Evolutionary conservation across 305 asterid genomes (phyloP), one percentile per base, ranked within the genome.

Genomic region (Fraxinus latifolia): DNA sequence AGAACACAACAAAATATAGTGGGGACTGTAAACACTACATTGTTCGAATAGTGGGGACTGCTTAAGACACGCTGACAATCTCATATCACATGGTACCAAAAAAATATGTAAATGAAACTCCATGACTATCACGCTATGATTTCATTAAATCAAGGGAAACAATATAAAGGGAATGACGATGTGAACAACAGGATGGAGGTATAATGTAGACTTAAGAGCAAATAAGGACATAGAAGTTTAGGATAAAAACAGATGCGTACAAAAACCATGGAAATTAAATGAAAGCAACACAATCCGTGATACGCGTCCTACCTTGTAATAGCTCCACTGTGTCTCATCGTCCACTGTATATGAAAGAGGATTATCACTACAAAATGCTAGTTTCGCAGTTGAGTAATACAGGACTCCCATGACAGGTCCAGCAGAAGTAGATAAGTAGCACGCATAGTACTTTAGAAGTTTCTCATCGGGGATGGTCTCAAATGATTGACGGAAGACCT

Each of bases 401-500:
- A 96, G 79, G 80, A 90, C 84, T 86, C 99, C 99, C 85, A 91
- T 91, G 42, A 96, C 95, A 72, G 99, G 99, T 78, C 99, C 99
- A 50, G 96, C 94, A 78, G 98, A 95, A 79, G 99, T 95, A 77
- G 99, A 95, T 84, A 95, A 88, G 92, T 96, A 96, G 88, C 98
- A 94, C 0, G 93, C 95, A 75, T 90, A 96, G 80, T 90, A 87
- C 83, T 91, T 94, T 50, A 89, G 84, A 71, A 96, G 94, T 83
- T 96, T 90, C 87, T 96, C 99, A 62, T 89, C 97, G 0, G 97
- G 94, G 76, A 85, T 87, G 80, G 84, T 91, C 89, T 91, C 97
- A 78, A 95, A 95, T 53, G 97, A 89, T 84, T 92, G 94, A 79
- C 86, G 89, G 47, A 91, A 96, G 17, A 96, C 88, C 84, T 96